Base-by-base conservation (phyloP, 108 stramenopile genomes). In the Cyclotella cryptica region DNA sequence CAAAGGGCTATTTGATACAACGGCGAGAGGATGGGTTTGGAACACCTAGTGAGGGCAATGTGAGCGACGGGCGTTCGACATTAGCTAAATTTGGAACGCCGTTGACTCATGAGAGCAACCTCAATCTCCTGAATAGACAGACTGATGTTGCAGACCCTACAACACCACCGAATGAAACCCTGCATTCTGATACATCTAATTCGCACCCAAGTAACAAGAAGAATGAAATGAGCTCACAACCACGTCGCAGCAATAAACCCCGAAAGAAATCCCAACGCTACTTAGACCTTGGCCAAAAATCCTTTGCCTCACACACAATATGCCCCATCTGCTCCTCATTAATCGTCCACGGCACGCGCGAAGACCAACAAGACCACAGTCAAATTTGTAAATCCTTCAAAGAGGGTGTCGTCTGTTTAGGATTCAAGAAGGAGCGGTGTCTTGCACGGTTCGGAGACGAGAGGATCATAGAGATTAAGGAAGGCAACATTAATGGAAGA, bases 211-310 rank as follows among this genome's bases (percentile, higher is more conserved):
- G 35, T 35, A 2, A 35, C 35, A 35, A 2, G n/a, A 3, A 51
- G 3, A 19, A 51, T 19, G 49, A 51, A 51, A 19, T 19, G 19
- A 17, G 49, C 49, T 19, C 49, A 51, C 19, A 19, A 8, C 19
- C 49, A 19, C 17, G 17, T 19, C 19, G n/a, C 49, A 51, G 17
- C 49, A 3, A 17, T 8, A 17, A 43, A 22, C 43, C 5, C 3
- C 6, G 21, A 12, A 49, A 71, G 45, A 29, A 45, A 24, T 27
- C 70, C 52, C 94, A 95, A 85, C 57, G 89, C 27, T 95, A 88
- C 74, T 66, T 95, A 22, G 94, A 95, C 80, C 89, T 89, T 40
- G 94, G 94, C 35, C 94, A 95, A 77, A 47, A 63, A 26, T 68
- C 73, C 21, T 95, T 93, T 73, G 94, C 86, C 3, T 84, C 80